Evolutionary conservation across 1,284 basidiomycete genomes (phyloP).

Genomic region (Ustilago bromivora): DNA sequence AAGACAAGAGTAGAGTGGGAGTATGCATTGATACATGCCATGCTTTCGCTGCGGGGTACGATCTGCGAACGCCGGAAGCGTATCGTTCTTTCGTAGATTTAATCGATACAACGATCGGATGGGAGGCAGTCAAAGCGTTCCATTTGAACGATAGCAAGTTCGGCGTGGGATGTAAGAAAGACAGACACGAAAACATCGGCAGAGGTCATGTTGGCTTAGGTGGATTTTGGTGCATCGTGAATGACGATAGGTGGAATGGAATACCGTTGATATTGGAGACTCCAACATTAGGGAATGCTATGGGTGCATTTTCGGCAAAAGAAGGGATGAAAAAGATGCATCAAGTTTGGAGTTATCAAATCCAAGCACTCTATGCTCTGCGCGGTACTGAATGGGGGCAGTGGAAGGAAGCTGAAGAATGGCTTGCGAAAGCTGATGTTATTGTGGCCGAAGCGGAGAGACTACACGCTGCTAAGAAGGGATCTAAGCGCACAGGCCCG

Average conservation of each 20-base stretch:
- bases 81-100: slow-evolving; percentile 72
- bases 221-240: slow-evolving; percentile 78
- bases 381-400: slow-evolving; percentile 46
- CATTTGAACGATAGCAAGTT: slow-evolving; percentile 87
- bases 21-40: slow-evolving; percentile 92
- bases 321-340: slow-evolving; percentile 65
- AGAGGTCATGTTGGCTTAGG: slow-evolving; percentile 78
- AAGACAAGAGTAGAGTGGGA: slow-evolving; percentile 81
- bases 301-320: slow-evolving; percentile 22
- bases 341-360: slow-evolving; percentile 76
- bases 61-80: slow-evolving; percentile 76
- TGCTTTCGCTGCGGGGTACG: slow-evolving; percentile 84
- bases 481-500: neutral
- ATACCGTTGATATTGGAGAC: slow-evolving; percentile 88
- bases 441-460: slow-evolving; percentile 21
- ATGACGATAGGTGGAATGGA: slow-evolving; percentile 77
- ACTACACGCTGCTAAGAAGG: slow-evolving; percentile 20
- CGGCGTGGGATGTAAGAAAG: slow-evolving; percentile 76
- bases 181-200: slow-evolving; percentile 86
- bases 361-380: slow-evolving; percentile 72
- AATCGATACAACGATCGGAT: slow-evolving; percentile 79
- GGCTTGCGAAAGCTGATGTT: slow-evolving; percentile 22
- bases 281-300: slow-evolving; percentile 70
- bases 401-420: slow-evolving; percentile 30
- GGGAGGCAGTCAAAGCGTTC: slow-evolving; percentile 78